phyloP scores from a whole-genome alignment of 2,329 filamentous ascomycete genomes.

The Sclerotinia glacialis region DNA sequence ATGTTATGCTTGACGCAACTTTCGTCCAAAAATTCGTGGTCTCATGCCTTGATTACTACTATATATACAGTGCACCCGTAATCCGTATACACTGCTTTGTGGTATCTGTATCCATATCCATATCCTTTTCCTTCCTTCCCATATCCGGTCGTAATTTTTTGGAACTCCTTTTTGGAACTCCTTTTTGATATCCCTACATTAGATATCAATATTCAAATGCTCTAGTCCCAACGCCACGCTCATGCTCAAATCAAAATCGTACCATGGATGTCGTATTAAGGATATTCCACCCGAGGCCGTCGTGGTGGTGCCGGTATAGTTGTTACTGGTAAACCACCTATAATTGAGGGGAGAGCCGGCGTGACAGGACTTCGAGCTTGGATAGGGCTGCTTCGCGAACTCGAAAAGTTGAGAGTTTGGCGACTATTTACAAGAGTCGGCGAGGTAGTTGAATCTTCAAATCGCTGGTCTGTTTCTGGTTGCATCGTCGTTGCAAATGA shows the following conservation, averaged over 20 bases:
- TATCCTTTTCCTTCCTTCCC: constrained; percentile 9
- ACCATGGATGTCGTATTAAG: constrained; percentile 1
- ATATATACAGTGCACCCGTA: constrained; percentile 8
- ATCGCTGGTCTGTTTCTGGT: constrained; percentile 25
- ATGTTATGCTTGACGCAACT: neutral
- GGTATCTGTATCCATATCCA: constrained; percentile 14
- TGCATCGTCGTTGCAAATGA: constrained; percentile 31
- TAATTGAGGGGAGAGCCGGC: constrained; percentile 23
- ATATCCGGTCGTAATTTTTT: neutral
- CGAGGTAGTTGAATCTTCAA: neutral
- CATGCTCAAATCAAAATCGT: constrained; percentile 21
- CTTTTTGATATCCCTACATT: constrained; percentile 7
- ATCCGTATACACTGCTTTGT: constrained; percentile 3
- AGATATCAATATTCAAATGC: constrained; percentile 14
- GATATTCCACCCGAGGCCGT: constrained; percentile 22
- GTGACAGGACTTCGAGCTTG: constrained; percentile 24
- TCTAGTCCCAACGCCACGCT: constrained; percentile 20
- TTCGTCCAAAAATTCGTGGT: neutral
- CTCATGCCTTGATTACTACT: constrained; percentile 8
- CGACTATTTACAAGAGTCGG: constrained; percentile 3
- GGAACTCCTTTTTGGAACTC: neutral
- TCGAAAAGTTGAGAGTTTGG: constrained; percentile 14
- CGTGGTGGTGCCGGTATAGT: constrained; percentile 38
- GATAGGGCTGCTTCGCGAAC: constrained; percentile 26
- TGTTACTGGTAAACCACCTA: constrained; percentile 31